phyloP scores from a whole-genome alignment of 2,329 filamentous ascomycete species.

The Phyllosticta capitalensis region DNA sequence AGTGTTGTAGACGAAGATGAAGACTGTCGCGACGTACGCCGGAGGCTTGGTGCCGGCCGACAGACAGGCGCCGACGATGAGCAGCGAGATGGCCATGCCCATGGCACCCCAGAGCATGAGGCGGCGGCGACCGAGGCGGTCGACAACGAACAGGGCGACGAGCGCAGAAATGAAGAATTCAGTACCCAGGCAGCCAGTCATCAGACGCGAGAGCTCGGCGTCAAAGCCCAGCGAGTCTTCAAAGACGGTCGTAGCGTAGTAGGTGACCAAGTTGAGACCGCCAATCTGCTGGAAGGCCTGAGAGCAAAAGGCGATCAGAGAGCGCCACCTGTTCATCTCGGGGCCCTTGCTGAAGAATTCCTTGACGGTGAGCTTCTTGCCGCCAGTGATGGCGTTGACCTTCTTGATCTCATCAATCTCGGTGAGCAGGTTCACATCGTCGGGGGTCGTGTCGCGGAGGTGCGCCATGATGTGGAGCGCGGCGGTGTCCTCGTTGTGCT shows the following conservation, averaged over 20 bases:
- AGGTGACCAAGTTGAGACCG: constrained; percentile 32
- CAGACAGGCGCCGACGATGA: constrained; percentile 17
- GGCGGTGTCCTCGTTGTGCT: constrained; percentile 34
- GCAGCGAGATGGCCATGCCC: constrained; percentile 22
- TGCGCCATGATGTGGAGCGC: constrained; percentile 41
- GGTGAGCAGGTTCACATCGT: constrained; percentile 45
- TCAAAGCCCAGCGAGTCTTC: constrained; percentile 7
- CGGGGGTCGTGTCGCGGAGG: constrained; percentile 36
- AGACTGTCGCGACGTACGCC: constrained; percentile 36
- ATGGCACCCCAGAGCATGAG: constrained; percentile 26
- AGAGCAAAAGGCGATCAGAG: constrained; percentile 48
- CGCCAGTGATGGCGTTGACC: constrained; percentile 39
- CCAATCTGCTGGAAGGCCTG: constrained; percentile 56
- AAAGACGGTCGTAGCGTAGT: constrained; percentile 10
- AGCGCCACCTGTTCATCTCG: constrained; percentile 54
- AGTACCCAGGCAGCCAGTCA: constrained; percentile 16
- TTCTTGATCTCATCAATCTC: constrained; percentile 50
- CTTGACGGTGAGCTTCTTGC: constrained; percentile 33
- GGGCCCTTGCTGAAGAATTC: constrained; percentile 51
- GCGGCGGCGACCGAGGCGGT: constrained; percentile 21
- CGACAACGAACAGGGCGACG: constrained; percentile 21
- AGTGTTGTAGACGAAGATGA: constrained; percentile 47
- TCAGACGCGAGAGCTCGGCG: constrained; percentile 22
- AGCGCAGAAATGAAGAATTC: constrained; percentile 23
- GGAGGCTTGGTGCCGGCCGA: constrained; percentile 3